A percentile compares a stretch with the other conserved stretches of the same genome.
These are phyloP conservation scores for Globisporangium nunn DNA, from an alignment of 352 stramenopile species.

Conservation along the genomic window DNA sequence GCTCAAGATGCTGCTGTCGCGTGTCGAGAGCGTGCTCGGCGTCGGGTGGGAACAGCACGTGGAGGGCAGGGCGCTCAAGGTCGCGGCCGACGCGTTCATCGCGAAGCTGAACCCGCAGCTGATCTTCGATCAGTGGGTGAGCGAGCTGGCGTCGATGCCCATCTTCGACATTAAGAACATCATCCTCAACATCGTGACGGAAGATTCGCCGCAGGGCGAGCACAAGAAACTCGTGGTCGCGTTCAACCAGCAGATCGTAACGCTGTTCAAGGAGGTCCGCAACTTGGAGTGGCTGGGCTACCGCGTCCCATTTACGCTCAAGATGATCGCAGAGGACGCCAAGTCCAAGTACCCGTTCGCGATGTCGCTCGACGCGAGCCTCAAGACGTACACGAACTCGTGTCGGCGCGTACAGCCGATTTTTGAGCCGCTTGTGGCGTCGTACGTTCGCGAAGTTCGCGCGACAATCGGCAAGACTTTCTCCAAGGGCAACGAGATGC, in stretches of 20 bases:
- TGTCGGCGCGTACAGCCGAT: constrained; percentile 77
- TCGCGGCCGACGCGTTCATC: constrained; percentile 81
- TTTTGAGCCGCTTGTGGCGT: constrained; percentile 69
- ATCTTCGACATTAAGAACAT: constrained; percentile 91
- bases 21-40: constrained; percentile 96
- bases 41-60: constrained; percentile 95
- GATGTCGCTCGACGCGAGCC: constrained; percentile 94
- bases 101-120: constrained; percentile 82
- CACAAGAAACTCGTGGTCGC: constrained; percentile 78
- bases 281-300: constrained; percentile 98
- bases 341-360: constrained; percentile 96
- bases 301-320: constrained; percentile 92
- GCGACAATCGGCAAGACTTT: constrained; percentile 87
- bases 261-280: constrained; percentile 98
- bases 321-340: constrained; percentile 95
- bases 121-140: constrained; percentile 95
- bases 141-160: constrained; percentile 84
- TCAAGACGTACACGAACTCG: constrained; percentile 90
- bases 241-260: constrained; percentile 98
- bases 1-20: constrained; percentile 93
- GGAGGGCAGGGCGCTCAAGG: constrained; percentile 95
- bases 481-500: constrained; percentile 84
- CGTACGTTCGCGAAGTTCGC: constrained; percentile 77
- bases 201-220: constrained; percentile 63
- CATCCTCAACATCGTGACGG: constrained; percentile 85